Base-by-base conservation (phyloP, 441 rosid species). In the Francoa sonchifolia region DNA sequence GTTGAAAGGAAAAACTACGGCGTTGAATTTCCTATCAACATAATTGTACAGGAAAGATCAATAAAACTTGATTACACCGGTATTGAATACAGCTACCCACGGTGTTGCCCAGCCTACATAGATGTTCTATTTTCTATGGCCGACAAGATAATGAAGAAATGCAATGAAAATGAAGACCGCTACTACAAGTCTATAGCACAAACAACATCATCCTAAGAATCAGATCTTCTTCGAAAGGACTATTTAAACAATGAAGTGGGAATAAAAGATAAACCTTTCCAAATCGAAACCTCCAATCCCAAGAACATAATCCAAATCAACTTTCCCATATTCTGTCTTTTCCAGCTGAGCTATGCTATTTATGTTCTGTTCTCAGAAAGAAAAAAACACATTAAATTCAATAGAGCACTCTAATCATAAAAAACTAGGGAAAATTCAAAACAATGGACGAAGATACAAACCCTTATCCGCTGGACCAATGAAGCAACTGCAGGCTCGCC, bases 231-330 rank as follows among this genome's bases (percentile, higher is more conserved):
- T n/a, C n/a, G n/a, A n/a, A n/a, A n/a, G n/a, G n/a, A n/a, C n/a
- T n/a, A n/a, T n/a, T n/a, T n/a, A 17, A 53, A 37, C 39, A 47
- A 46, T 38, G 17, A 33, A 36, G 33, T 10, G 13, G 20, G 44
- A 21, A 16, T 19, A 31, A 69, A 52, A 48, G 57, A 17, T 47
- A 47, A 48, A 89, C 96, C 98, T 79, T 68, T 85, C 96, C 55
- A 89, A 65, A 71, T 89, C 96, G 69, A 85, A 89, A 58, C 98
- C 98, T 47, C 98, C 94, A 66, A 85, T 78, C 28, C 98, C 96
- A 66, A 90, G 94, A 65, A 85, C 94, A 65, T 82, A 85, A 45
- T 85, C 93, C 73, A 90, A 69, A 76, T 90, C 84, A 62, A 85
- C 94, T 43, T 82, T 73, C 55, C 98, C 96, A 54, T 59, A 82